A percentile compares a stretch with the other conserved stretches of the same genome.
Evolutionary conservation across 768 basidiomycete genomes (phyloP).

Genomic region (Sarcomyxa edulis): DNA sequence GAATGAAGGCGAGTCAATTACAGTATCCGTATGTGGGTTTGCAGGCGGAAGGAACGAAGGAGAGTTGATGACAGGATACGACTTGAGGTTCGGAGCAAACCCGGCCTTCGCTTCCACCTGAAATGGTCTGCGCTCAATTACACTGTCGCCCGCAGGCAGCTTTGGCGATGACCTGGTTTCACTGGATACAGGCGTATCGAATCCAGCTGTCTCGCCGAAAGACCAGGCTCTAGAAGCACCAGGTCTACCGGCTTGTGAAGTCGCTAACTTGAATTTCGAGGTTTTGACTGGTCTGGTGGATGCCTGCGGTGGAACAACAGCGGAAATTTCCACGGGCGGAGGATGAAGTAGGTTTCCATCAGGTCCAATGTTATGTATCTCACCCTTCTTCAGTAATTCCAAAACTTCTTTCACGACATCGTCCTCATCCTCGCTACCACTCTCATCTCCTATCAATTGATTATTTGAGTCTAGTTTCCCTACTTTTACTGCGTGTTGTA

Average conservation of each 20-base stretch:
- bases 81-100: conserved; percentile 1
- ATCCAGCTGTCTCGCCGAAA: neutral
- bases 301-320: conserved; percentile 20
- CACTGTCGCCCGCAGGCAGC: conserved; percentile 6
- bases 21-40: too few relatives aligned
- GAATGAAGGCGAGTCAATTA: conserved; percentile 18
- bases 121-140: neutral
- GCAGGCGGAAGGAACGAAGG: conserved; percentile 14
- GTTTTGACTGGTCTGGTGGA: conserved; percentile 26
- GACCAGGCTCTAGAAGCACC: neutral
- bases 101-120: conserved; percentile 1
- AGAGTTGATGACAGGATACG: conserved; percentile 8
- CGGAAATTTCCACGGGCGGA: conserved; percentile 7
- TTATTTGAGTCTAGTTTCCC: conserved; percentile 48
- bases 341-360: conserved; percentile 19
- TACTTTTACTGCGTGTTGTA: conserved; percentile 48
- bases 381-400: conserved; percentile 44
- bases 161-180: conserved; percentile 24
- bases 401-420: conserved; percentile 44
- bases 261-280: conserved; percentile 48
- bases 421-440: conserved; percentile 52
- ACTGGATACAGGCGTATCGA: conserved; percentile 3
- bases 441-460: conserved; percentile 45
- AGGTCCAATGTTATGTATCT: conserved; percentile 50
- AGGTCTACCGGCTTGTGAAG: conserved; percentile 17